These are phyloP conservation scores for Picea glauca DNA, from an alignment of 75 land plant species.

Conservation along the genomic window DNA sequence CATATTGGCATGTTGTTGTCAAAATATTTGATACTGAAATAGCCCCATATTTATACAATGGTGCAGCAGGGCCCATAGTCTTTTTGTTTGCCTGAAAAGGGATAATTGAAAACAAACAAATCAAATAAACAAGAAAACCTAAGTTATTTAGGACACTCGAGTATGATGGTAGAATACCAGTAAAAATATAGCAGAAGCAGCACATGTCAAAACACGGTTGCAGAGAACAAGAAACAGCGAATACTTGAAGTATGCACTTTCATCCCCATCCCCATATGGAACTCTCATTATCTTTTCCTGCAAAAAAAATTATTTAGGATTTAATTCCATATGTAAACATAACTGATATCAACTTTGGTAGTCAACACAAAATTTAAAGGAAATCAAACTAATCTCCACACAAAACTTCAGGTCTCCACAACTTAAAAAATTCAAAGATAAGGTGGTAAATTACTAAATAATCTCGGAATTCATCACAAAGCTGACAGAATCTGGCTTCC, in stretches of 20 bases:
- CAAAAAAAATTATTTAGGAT: constrained; percentile 2
- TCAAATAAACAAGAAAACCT: neutral
- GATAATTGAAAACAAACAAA: neutral
- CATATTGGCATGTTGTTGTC: constrained; percentile 96
- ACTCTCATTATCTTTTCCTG: constrained; percentile 97
- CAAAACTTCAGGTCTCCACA: neutral
- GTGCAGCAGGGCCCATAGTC: constrained; percentile 79
- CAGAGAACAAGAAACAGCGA: constrained; percentile 93
- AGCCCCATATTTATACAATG: constrained; percentile 83
- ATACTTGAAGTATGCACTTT: constrained; percentile 65
- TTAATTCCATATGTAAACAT: neutral
- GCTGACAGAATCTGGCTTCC: neutral
- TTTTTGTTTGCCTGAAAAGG: constrained; percentile 57
- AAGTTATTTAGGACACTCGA: neutral
- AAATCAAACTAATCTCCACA: neutral
- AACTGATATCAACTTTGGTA: neutral
- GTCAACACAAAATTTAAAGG: neutral
- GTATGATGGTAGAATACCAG: constrained; percentile 40
- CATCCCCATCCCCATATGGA: constrained; percentile 83
- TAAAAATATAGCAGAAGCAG: constrained; percentile 55
- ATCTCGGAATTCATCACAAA: neutral
- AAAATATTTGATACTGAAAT: constrained; percentile 87
- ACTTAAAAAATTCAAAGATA: neutral
- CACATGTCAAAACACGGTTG: constrained; percentile 83
- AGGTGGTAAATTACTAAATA: neutral